Base-by-base conservation (phyloP, 2,329 filamentous ascomycete species). In the Stachybotrys chartarum region DNA sequence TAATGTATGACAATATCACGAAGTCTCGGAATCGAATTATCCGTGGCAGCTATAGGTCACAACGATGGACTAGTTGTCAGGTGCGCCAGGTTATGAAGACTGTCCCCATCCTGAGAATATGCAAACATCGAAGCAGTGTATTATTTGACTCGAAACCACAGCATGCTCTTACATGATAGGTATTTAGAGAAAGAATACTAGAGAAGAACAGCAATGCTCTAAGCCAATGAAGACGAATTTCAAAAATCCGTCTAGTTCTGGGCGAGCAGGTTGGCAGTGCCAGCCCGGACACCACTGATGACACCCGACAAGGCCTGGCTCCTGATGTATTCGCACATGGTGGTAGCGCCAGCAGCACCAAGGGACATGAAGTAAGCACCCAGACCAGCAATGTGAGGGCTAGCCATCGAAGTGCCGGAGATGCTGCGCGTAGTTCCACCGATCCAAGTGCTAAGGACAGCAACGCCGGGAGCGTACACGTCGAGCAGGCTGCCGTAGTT, bases 401-500 rank as follows among this genome's bases (percentile, higher is more conserved):
- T 59, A 5, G 71, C 66, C 69, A 71, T 71, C 31, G 69, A 72
- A 1, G 72, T 74, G 47, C 71, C 72, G n/a, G 71, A 65, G 70
- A 78, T 44, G 66, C 71, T 57, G n/a, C 57, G 60, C 17, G 65
- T 70, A 51, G 55, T 72, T 62, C 64, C 58, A 53, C 72, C 70
- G 57, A 70, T 72, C 72, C 72, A 79, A 5, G 79, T 65, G 46
- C 72, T 58, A 6, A 70, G 44, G 53, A 76, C 64, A 42, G 60
- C 57, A 10, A 64, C 63, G 24, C 73, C 74, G 2, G 74, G 73
- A 1, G 72, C 73, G 54, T 73, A 73, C 35, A 76, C 59, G 57
- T 75, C 68, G 50, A 76, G 59, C 7, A 57, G 52, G 12, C 57
- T 35, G 12, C 72, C 74, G 54, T 68, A 79, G 70, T 79, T 80